phyloP scores from a whole-genome alignment of 345 rosid species.

The Gossypium raimondii region DNA sequence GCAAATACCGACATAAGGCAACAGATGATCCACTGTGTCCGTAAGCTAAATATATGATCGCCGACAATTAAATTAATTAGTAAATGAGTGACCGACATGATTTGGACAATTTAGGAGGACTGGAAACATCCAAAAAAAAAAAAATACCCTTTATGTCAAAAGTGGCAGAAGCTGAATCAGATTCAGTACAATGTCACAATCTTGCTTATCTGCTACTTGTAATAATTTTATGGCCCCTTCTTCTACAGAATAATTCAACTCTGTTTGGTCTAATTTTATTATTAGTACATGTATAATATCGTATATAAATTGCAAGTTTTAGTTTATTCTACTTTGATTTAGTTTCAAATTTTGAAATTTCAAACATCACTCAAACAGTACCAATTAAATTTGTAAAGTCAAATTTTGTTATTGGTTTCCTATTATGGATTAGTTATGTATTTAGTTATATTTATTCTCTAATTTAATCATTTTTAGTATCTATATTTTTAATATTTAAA shows the following conservation, averaged over 20 bases:
- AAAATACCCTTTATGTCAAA: background rate
- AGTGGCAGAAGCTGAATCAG: background rate
- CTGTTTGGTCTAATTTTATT: background rate
- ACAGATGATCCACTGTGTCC: background rate
- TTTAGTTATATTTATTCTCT: too few species aligned
- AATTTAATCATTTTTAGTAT: too few species aligned
- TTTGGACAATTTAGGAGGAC: background rate
- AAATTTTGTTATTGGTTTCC: too few species aligned
- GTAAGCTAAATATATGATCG: background rate
- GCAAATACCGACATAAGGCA: background rate
- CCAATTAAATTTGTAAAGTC: too few species aligned
- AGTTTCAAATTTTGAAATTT: too few species aligned
- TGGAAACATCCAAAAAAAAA: background rate
- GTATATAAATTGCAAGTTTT: too few species aligned
- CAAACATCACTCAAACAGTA: too few species aligned
- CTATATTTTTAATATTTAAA: too few species aligned
- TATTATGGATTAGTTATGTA: too few species aligned
- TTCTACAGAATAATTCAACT: background rate
- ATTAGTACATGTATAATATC: too few species aligned
- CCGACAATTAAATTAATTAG: background rate
- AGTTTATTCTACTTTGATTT: too few species aligned
- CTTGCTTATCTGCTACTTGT: background rate
- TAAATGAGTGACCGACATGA: background rate
- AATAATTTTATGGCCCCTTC: background rate
- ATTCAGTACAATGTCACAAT: conserved; percentile 3